These are phyloP conservation scores for Collybia mongolica DNA, from an alignment of 768 basidiomycete genomes.

Conservation along the genomic window DNA sequence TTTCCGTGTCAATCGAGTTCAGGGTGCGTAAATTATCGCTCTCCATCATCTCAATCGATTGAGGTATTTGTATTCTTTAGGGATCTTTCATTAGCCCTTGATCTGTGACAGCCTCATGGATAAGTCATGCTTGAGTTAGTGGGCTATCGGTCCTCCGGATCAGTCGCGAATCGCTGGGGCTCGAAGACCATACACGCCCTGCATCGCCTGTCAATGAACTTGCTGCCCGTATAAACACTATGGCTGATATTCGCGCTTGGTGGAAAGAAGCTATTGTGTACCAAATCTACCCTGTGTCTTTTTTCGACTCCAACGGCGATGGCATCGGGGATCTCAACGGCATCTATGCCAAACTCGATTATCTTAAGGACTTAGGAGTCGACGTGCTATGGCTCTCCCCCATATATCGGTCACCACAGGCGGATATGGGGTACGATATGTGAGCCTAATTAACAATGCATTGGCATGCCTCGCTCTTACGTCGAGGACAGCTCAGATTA, in stretches of 20 bases:
- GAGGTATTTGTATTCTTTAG: no score
- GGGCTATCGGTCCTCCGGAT: no score
- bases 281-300: slow-evolving; percentile 72
- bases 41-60: no score
- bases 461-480: neutral
- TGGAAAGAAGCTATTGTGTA: slow-evolving; percentile 62
- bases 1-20: no score
- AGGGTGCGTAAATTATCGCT: no score
- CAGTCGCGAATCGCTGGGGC: no score
- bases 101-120: neutral
- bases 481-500: slow-evolving; percentile 52
- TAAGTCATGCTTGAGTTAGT: no score
- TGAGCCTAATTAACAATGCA: slow-evolving; percentile 21
- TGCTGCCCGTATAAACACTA: no score
- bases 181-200: no score
- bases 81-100: neutral
- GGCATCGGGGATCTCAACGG: slow-evolving; percentile 71
- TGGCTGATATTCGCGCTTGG: slow-evolving; percentile 30
- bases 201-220: no score
- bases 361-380: slow-evolving; percentile 66
- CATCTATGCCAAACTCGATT: slow-evolving; percentile 62
- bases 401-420: slow-evolving; percentile 66
- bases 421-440: slow-evolving; percentile 79
- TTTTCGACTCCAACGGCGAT: slow-evolving; percentile 68
- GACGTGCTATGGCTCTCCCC: slow-evolving; percentile 72